Evolutionary conservation across 306 rosid species (phyloP), one percentile per base, ranked within the genome.

Genomic region (Rosa persica): DNA sequence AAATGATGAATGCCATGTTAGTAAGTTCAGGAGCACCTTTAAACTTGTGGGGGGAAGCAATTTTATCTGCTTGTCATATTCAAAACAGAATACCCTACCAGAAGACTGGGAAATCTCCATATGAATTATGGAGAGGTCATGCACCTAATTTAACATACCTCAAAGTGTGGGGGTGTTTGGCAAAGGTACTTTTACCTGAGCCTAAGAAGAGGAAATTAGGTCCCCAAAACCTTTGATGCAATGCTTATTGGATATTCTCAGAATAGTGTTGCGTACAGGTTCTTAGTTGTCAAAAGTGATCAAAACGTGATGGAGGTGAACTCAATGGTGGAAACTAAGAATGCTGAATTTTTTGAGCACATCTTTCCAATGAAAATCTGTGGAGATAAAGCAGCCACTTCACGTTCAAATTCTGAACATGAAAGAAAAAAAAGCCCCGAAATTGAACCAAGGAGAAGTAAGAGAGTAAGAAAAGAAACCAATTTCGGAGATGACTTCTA

Each of bases 141-240:
- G 9, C 48, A 39, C 55, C 74, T 0, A 77, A 51, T 2, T 17
- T 67, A 0, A 5, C 10, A 1, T 54, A 51, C n/a, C 23, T 68
- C 0, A 77, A 40, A 68, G 75, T 78, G 38, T 69, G 39, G 49
- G 48, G 39, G 74, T 78, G 47, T 15, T 39, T 72, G 8, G 73
- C 73, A 4, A 78, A 57, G 5, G 39, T 70, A 6, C 12, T 22
- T 0, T 0, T 38, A 6, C 76, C 69, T 5, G 3, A 22, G 5
- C 67, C 34, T 0, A 55, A n/a, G n/a, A n/a, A n/a, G n/a, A n/a
- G n/a, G n/a, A 70, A 58, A 11, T 52, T 40, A 11, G 76, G 61
- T n/a, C 2, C 9, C 58, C 0, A 69, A 43, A 43, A 69, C 46
- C 5, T 39, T 69, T 39, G 47, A 55, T 16, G 23, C 30, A 6